A percentile compares a stretch with the other conserved stretches of the same genome.
These are phyloP conservation scores for Fraxinus pennsylvanica DNA, from an alignment of 257 asterid species.

Conservation along the genomic window DNA sequence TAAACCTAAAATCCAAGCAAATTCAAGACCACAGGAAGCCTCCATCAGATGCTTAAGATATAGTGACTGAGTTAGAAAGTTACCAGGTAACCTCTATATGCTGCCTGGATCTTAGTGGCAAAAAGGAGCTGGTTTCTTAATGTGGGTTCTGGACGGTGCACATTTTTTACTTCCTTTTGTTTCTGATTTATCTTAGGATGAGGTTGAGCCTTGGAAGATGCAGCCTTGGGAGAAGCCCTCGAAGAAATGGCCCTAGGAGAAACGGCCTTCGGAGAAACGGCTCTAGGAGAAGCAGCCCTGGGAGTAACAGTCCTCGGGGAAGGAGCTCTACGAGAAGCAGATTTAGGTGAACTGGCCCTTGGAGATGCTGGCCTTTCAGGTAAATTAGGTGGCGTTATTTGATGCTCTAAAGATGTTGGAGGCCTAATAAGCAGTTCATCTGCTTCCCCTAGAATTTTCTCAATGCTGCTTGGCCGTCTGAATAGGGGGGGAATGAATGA, in stretches of 20 bases:
- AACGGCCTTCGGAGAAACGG: slow-evolving; percentile 38
- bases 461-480: slow-evolving; percentile 94
- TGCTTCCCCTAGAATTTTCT: slow-evolving; percentile 87
- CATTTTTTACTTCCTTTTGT: slow-evolving; percentile 37
- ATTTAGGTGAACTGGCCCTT: slow-evolving; percentile 45
- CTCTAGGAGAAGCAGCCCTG: slow-evolving; percentile 31
- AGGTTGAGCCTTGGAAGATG: slow-evolving; percentile 25
- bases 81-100: slow-evolving; percentile 85
- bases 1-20: background rate
- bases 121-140: slow-evolving; percentile 50
- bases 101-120: slow-evolving; percentile 81
- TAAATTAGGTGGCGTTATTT: slow-evolving; percentile 48
- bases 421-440: slow-evolving; percentile 69
- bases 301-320: slow-evolving; percentile 34
- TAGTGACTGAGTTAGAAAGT: slow-evolving; percentile 18
- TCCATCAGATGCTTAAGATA: background rate
- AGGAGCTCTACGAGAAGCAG: slow-evolving; percentile 30
- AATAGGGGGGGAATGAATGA: slow-evolving; percentile 83
- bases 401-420: slow-evolving; percentile 42
- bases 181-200: slow-evolving; percentile 36
- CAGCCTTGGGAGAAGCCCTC: slow-evolving; percentile 34
- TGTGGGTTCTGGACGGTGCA: slow-evolving; percentile 55
- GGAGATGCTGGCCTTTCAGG: slow-evolving; percentile 49
- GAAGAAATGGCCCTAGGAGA: slow-evolving; percentile 27
- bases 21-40: background rate